phyloP scores from a whole-genome alignment of 495 filamentous ascomycete species.

The Talaromyces stipitatus region DNA sequence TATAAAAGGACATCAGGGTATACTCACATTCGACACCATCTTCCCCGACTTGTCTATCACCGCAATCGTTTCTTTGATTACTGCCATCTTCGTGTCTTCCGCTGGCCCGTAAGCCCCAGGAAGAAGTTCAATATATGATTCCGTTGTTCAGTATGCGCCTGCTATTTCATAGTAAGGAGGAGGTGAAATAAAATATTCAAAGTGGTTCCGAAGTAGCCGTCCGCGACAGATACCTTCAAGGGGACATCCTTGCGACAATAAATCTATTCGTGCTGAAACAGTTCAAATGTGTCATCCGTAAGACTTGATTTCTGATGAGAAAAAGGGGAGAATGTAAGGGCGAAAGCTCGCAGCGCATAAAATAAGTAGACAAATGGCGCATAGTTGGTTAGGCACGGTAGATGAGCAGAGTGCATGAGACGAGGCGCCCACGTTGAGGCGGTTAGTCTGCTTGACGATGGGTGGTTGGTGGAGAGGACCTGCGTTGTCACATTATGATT shows the following conservation, averaged over 20 bases:
- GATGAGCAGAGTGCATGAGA: constrained; percentile 9
- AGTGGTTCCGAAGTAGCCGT: background rate
- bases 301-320: background rate
- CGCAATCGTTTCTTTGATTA: constrained; percentile 67
- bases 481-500: constrained; percentile 20
- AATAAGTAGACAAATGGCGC: constrained; percentile 1
- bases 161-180: constrained; percentile 1
- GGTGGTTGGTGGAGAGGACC: constrained; percentile 6
- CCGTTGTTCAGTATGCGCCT: background rate
- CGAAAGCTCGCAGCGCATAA: constrained; percentile 3
- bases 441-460: background rate
- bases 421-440: constrained; percentile 8
- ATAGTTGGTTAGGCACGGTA: constrained; percentile 9
- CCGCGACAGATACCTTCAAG: background rate
- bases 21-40: constrained; percentile 79
- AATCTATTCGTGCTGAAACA: background rate
- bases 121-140: background rate
- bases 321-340: constrained; percentile 11
- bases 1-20: background rate
- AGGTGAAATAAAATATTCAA: background rate
- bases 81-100: constrained; percentile 24
- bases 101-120: background rate
- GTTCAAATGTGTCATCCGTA: background rate
- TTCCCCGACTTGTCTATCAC: constrained; percentile 91
- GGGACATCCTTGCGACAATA: background rate